phyloP scores from a whole-genome alignment of 208 protist genomes.

The Endotrypanum monterogeii region DNA sequence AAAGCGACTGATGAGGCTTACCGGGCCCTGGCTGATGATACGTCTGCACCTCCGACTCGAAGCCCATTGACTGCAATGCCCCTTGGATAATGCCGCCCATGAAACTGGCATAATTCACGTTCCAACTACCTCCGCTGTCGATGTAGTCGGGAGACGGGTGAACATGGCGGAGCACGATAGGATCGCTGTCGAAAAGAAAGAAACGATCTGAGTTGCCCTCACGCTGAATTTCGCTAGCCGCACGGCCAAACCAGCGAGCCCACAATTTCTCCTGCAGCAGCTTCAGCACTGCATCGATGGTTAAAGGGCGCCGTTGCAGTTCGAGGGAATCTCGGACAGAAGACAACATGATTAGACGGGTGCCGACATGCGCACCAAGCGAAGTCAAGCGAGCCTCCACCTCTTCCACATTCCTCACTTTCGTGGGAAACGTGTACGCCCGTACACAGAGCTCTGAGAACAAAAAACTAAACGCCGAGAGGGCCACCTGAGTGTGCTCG shows the following conservation, averaged over 20 bases:
- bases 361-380: constrained; percentile 74
- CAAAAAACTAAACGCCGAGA: constrained; percentile 85
- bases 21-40: constrained; percentile 77
- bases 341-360: constrained; percentile 64
- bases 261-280: constrained; percentile 79
- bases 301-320: constrained; percentile 58
- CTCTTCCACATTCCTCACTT: constrained; percentile 77
- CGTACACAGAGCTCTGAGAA: constrained; percentile 85
- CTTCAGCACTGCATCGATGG: constrained; percentile 61
- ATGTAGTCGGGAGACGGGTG: constrained; percentile 81
- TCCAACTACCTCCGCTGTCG: constrained; percentile 74
- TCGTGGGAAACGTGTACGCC: constrained; percentile 73
- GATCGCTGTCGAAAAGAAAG: constrained; percentile 82
- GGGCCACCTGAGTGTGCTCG: constrained; percentile 60
- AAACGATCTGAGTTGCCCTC: constrained; percentile 82
- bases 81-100: constrained; percentile 85
- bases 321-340: constrained; percentile 60
- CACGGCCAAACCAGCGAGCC: constrained; percentile 78
- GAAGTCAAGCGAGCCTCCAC: constrained; percentile 72
- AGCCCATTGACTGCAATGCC: constrained; percentile 72
- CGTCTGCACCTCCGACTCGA: constrained; percentile 76
- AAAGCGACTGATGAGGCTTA: constrained; percentile 81
- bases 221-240: constrained; percentile 77
- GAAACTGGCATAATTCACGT: constrained; percentile 85
- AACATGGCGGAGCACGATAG: constrained; percentile 67